Evolutionary conservation across 23 red algal genomes (phyloP).

Genomic region (Gracilaria gracilis): DNA sequence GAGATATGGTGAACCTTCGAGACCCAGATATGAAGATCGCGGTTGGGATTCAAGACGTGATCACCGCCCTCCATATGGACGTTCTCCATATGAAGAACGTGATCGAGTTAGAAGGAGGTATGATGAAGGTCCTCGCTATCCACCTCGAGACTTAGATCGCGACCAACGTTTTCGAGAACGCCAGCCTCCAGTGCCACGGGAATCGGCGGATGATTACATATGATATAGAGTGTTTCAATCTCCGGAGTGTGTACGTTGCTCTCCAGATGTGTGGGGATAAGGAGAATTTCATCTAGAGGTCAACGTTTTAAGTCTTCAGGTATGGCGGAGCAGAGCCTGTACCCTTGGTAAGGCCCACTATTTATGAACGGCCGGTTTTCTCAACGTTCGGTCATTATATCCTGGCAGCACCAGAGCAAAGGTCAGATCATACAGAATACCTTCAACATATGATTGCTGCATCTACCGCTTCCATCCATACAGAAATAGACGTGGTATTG

Average conservation of each 20-base stretch:
- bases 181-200: slow-evolving; percentile 65
- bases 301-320: slow-evolving; percentile 38
- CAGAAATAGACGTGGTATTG: slow-evolving; percentile 30
- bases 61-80: slow-evolving; percentile 36
- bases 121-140: slow-evolving; percentile 37
- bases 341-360: neutral
- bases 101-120: slow-evolving; percentile 53
- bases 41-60: slow-evolving; percentile 32
- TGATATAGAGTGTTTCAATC: slow-evolving; percentile 33
- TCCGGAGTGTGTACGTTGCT: slow-evolving; percentile 17
- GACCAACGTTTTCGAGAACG: slow-evolving; percentile 56
- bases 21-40: slow-evolving; percentile 54
- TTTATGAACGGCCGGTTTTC: slow-evolving; percentile 23
- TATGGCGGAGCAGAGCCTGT: slow-evolving; percentile 30
- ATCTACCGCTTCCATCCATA: slow-evolving; percentile 22
- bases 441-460: slow-evolving; percentile 18
- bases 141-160: slow-evolving; percentile 36
- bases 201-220: slow-evolving; percentile 70
- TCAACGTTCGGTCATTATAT: slow-evolving; percentile 22
- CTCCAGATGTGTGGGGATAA: slow-evolving; percentile 28
- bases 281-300: slow-evolving; percentile 46
- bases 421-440: neutral
- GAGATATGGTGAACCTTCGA: slow-evolving; percentile 37
- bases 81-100: slow-evolving; percentile 57
- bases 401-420: slow-evolving; percentile 8